Conservation (phyloP, 2,329 filamentous ascomycete species). For the Calycina herbarum region DNA sequence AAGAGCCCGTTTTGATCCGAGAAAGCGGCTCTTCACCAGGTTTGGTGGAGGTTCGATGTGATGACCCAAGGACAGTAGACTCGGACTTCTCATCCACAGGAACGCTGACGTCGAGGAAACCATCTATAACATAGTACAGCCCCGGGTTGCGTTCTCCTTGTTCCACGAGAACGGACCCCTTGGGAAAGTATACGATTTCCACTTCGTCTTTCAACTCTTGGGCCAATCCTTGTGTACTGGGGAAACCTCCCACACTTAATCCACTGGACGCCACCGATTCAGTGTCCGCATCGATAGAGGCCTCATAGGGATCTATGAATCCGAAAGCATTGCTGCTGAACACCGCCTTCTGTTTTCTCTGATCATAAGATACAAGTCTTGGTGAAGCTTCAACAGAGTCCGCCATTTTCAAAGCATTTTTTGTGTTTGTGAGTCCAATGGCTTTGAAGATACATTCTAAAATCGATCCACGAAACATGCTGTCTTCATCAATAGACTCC, state of each 20-base stretch:
- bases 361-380: constrained; percentile 79
- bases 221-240: constrained; percentile 64
- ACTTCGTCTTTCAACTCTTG: constrained; percentile 88
- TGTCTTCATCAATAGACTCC: constrained; percentile 84
- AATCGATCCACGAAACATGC: constrained; percentile 84
- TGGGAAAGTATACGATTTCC: constrained; percentile 96
- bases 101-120: constrained; percentile 93
- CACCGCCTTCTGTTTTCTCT: constrained; percentile 73
- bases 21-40: constrained; percentile 43
- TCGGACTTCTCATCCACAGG: constrained; percentile 52
- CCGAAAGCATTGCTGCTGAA: constrained; percentile 86
- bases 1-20: constrained; percentile 46
- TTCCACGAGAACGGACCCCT: constrained; percentile 91
- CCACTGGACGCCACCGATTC: constrained; percentile 80
- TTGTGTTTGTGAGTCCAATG: constrained; percentile 74
- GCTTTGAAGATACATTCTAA: constrained; percentile 95
- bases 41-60: constrained; percentile 28
- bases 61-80: constrained; percentile 33
- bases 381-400: constrained; percentile 86
- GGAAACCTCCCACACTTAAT: constrained; percentile 55
- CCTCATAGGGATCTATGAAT: constrained; percentile 83
- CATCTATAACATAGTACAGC: constrained; percentile 95
- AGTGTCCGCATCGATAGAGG: constrained; percentile 74
- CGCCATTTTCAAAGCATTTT: constrained; percentile 62
- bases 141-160: constrained; percentile 97